Base-by-base conservation (phyloP, 306 rosid species). In the Bauhinia variegata region DNA sequence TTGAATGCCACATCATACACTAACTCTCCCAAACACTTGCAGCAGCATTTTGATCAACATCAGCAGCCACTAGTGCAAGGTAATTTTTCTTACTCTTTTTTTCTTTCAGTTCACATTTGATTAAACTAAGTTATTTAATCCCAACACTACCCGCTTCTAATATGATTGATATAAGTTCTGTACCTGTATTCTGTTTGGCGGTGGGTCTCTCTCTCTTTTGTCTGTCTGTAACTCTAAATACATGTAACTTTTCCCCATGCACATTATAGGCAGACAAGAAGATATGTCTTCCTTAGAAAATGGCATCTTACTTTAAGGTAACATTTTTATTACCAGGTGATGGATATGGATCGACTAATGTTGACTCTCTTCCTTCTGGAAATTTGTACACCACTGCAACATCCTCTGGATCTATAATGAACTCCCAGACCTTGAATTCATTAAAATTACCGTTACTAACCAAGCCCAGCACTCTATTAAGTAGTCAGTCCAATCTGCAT, bases 361-460 rank as follows among this genome's bases (percentile, higher is more conserved):
- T 74, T 36, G 97, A 90, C 60, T 71, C 92, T 28, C 85, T 82
- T 85, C 81, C 79, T 49, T 78, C 95, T 63, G 96, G 93, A 70
- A 86, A 81, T 78, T 82, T 81, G 34, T 86, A 83, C 79, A 73
- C 85, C 18, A 63, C 90, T 65, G 78, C 72, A 8, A 53, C 92
- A 48, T 80, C 97, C 52, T 84, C 78, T 74, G 99, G 99, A 51
- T 72, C 96, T 66, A 60, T 83, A 89, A 73, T 78, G 85, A 88
- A 81, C 75, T 64, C 89, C 64, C 96, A 88, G 78, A 95, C 75
- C 71, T 71, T 74, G 54, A 83, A 63, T 74, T 74, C 96, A 60
- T 84, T 82, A 42, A 88, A 77, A 44, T 68, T 85, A 66, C 81
- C 92, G 30, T 72, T 92, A 55, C 44, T 82, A 13, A 68, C 96